Conservation (phyloP, 345 rosid species). For the Iberis pinnata region DNA sequence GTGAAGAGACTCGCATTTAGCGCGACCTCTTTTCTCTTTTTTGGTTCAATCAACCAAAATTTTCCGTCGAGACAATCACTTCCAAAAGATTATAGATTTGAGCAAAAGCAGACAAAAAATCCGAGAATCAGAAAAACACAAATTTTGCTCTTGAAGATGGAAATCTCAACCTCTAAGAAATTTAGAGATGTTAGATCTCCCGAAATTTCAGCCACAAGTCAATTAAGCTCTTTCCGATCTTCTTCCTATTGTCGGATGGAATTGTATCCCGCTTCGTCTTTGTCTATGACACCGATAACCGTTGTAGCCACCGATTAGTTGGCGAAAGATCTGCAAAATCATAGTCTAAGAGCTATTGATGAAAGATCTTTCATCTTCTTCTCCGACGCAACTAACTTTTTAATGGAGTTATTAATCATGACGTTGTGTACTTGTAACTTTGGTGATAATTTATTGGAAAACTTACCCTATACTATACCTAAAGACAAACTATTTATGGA, state of each 20-base stretch:
- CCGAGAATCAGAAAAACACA: background rate
- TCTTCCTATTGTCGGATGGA: conserved; percentile 34
- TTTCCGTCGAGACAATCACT: conserved; percentile 16
- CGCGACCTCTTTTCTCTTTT: conserved; percentile 82
- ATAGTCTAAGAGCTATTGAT: too few species aligned
- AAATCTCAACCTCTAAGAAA: too few species aligned
- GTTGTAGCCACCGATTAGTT: conserved; percentile 52
- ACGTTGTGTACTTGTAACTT: too few species aligned
- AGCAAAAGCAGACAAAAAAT: conserved; percentile 9
- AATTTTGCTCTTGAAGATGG: too few species aligned
- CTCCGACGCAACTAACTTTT: too few species aligned
- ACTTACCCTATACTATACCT: too few species aligned
- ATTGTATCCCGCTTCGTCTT: conserved; percentile 25
- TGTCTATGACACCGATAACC: conserved; percentile 30
- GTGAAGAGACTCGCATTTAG: conserved; percentile 85
- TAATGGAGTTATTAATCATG: too few species aligned
- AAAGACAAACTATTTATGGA: too few species aligned
- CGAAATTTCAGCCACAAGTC: too few species aligned
- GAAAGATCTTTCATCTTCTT: too few species aligned
- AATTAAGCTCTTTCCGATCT: conserved; percentile 17
- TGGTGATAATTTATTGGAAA: too few species aligned
- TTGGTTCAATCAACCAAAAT: conserved; percentile 83
- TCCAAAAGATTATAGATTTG: conserved; percentile 20
- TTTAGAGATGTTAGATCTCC: too few species aligned
- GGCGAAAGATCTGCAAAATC: conserved; percentile 49